Conservation (phyloP, 148 eudicot genomes). For the Linanthus parryae region DNA sequence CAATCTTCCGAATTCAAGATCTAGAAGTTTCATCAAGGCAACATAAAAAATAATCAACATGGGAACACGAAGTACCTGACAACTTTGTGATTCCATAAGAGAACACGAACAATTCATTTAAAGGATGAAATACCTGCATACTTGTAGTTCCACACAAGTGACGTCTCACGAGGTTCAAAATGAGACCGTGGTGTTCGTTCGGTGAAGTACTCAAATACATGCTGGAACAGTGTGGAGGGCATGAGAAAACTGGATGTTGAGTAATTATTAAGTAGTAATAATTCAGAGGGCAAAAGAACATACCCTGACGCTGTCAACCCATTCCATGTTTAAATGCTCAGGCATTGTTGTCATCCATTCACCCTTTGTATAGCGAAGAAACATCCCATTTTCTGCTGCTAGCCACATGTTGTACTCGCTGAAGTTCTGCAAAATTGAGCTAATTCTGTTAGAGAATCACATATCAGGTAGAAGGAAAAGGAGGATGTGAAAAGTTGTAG, state of each 20-base stretch:
- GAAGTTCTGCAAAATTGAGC: conserved; percentile 54
- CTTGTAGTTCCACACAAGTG: conserved; percentile 97
- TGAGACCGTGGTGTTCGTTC: conserved; percentile 97
- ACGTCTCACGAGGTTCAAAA: conserved; percentile 82
- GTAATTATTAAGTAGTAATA: background rate
- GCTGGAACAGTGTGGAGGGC: conserved; percentile 36
- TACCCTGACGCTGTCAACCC: conserved; percentile 93
- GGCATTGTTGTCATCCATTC: conserved; percentile 99
- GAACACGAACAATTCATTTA: background rate
- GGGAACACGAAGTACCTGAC: background rate
- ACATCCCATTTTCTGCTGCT: conserved; percentile 99
- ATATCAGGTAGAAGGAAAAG: background rate
- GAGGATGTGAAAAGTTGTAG: conserved; percentile 8
- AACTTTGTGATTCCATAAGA: background rate
- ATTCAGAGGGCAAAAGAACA: background rate
- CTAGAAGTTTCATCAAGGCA: conserved; percentile 28
- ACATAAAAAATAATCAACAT: background rate
- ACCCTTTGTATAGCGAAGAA: conserved; percentile 71
- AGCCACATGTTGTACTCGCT: conserved; percentile 88
- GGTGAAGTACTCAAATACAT: conserved; percentile 88
- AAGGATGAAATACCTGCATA: conserved; percentile 55
- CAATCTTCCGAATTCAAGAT: conserved; percentile 82
- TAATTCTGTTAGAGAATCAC: conserved; percentile 14
- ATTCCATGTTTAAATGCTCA: conserved; percentile 86
- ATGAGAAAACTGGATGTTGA: conserved; percentile 1